These are phyloP conservation scores for Epichloe bromicola DNA, from an alignment of 2,329 filamentous ascomycete species.

Conservation along the genomic window DNA sequence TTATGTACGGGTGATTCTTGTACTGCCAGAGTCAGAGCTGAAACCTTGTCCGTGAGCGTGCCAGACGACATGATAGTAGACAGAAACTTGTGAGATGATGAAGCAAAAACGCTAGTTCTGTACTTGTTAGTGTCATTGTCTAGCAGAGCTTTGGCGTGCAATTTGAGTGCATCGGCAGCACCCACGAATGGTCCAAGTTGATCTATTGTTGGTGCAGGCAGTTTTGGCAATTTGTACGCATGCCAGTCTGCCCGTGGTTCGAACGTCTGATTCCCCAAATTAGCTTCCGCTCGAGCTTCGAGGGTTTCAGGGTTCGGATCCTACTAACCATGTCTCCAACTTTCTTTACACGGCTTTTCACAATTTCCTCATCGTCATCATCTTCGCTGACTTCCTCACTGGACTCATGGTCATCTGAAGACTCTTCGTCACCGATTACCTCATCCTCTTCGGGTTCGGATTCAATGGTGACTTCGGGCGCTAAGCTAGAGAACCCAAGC, in stretches of 20 bases:
- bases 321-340: conserved; percentile 23
- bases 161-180: conserved; percentile 41
- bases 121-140: conserved; percentile 70
- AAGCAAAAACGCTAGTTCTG: conserved; percentile 57
- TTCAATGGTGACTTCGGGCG: conserved; percentile 23
- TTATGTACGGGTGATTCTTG: conserved; percentile 96
- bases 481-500: conserved; percentile 23
- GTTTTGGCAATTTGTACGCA: conserved; percentile 26
- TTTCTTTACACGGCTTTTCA: conserved; percentile 12
- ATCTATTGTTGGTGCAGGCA: conserved; percentile 32
- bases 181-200: conserved; percentile 29
- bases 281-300: conserved; percentile 15
- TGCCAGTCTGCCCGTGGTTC: conserved; percentile 48
- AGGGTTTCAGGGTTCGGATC: background rate
- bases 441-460: conserved; percentile 23
- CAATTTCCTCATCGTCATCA: conserved; percentile 18
- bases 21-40: conserved; percentile 81
- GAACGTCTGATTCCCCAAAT: conserved; percentile 32
- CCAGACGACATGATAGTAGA: conserved; percentile 94
- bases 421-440: conserved; percentile 16
- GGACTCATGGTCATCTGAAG: conserved; percentile 13
- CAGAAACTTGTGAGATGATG: conserved; percentile 89
- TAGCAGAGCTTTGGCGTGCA: conserved; percentile 61
- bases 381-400: conserved; percentile 17
- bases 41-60: conserved; percentile 93